Base-by-base conservation (phyloP, 2,329 filamentous ascomycete species). In the Dothistroma septosporum region DNA sequence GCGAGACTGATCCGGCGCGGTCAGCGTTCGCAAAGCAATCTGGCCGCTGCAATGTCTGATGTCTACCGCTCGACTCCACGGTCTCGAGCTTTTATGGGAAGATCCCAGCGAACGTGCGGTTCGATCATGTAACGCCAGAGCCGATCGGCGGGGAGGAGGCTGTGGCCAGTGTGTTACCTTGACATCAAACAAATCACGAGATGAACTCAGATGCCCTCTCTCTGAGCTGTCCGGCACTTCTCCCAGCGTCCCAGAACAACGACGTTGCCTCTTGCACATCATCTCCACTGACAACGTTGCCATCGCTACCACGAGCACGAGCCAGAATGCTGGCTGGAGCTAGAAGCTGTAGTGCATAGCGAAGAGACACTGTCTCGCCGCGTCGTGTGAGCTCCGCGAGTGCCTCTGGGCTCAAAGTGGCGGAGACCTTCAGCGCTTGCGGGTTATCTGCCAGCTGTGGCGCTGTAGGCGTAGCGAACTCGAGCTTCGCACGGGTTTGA, bases 321-420 rank as follows among this genome's bases (percentile, higher is more conserved):
- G 93, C 91, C 70, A 97, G 83, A 76, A 97, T 96, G 76, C 90
- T 93, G 56, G 92, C 88, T 1, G 92, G 92, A 28, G 92, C 90
- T 69, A 99, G 82, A 68, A 99, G 79, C 78, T 97, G 94, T 74
- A 99, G 80, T 68, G 92, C 93, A 79, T 99, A 99, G 68, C 94
- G 83, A 77, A 99, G 77, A 75, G 90, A 95, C 73, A 97, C 92
- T 69, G 88, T 89, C 71, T 91, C 91, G 67, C 94, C 94, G 69
- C 96, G 88, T 72, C 90, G 85, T 47, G 91, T 85, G 70, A 99
- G 86, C 79, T 91, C 94, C 69, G 94, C 89, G 61, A 97, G 83
- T 28, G 94, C 94, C 21, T 87, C 85, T 54, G 95, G 91, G 46
- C 86, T 87, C 66, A 97, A 86, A 64, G 85, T 82, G 49, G 96